These are phyloP conservation scores for Termitomyces sp. DNA, from an alignment of 768 basidiomycete genomes.

Conservation along the genomic window DNA sequence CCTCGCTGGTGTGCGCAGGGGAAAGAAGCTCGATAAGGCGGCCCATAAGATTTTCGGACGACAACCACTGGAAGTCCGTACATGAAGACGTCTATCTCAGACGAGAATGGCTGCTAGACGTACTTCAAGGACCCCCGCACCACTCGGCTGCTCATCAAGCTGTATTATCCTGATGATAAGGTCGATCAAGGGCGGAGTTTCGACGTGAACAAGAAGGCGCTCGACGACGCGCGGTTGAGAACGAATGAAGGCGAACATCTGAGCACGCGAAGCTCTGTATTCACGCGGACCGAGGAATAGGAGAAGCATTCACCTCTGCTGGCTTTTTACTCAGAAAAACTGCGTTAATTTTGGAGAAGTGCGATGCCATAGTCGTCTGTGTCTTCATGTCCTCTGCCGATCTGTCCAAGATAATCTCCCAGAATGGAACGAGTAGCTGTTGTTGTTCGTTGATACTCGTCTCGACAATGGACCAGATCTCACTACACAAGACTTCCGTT, in stretches of 20 bases:
- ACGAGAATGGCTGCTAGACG: slow-evolving; percentile 31
- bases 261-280: slow-evolving; percentile 23
- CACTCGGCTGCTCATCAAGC: slow-evolving; percentile 78
- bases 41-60: slow-evolving; percentile 75
- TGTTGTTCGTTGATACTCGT: slow-evolving; percentile 72
- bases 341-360: slow-evolving; percentile 93
- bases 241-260: slow-evolving; percentile 94
- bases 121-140: slow-evolving; percentile 84
- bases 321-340: slow-evolving; percentile 87
- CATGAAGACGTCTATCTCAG: slow-evolving; percentile 9
- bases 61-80: slow-evolving; percentile 66
- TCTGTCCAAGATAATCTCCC: slow-evolving; percentile 83
- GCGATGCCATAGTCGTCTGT: slow-evolving; percentile 81
- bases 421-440: slow-evolving; percentile 80
- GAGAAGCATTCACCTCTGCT: slow-evolving; percentile 62
- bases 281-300: slow-evolving; percentile 19
- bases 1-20: slow-evolving; percentile 65
- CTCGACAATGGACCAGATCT: slow-evolving; percentile 93
- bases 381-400: slow-evolving; percentile 84
- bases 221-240: slow-evolving; percentile 77
- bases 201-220: slow-evolving; percentile 78
- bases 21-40: slow-evolving; percentile 80
- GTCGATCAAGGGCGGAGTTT: slow-evolving; percentile 88
- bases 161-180: slow-evolving; percentile 87
- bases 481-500: slow-evolving; percentile 93